Evolutionary conservation across 768 basidiomycete species (phyloP), one percentile per base, ranked within the genome.

Genomic region (Pleurotus djamor): DNA sequence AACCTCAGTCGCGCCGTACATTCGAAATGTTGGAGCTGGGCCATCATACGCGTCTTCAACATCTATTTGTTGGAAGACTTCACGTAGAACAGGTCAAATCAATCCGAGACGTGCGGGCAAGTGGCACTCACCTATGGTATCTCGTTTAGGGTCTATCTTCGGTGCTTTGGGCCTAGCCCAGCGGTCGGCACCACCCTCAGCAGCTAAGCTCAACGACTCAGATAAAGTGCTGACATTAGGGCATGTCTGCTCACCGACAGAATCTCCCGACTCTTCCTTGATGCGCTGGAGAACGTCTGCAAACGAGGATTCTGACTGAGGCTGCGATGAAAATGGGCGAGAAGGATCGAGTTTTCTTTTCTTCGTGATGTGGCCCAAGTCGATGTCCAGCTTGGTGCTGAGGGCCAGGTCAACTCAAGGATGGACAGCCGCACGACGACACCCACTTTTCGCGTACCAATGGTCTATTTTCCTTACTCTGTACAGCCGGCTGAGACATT

Each of bases 41-140:
- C 82, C 81, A 10, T 87, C 75, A 28, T 79, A 79, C 7, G 79
- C 71, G 48, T 83, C 80, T 63, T 96, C 94, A 6, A 98, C 81
- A 63, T 98, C 97, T 60, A 96, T 96, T 72, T 98, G 97, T 71
- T 99, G 97, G 66, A 98, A 98, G 14, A 91, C 94, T 96, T 60
- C 8, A 36, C 4, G 37, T 1, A 28, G 21, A 44, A 12, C 8
- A 13, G 13, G 45, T 52, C 28, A 32, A 28, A 28, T 28, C 21
- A 28, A 1, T 28, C 21, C 21, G 21, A 3, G 21, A 28, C 3
- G 36, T 59, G 32, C 47, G 16, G 32, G 56, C 2, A 9, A 34
- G 28, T 10, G 44, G 48, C 59, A 66, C 87, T 59, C 41, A 93
- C 94, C 74, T 59, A 97, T 87, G 4, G 79, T 73, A 66, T 96